A percentile compares a stretch with the other conserved stretches of the same genome.
phyloP scores from a whole-genome alignment of 495 filamentous ascomycete species.

The Lasiosphaeria ovina region DNA sequence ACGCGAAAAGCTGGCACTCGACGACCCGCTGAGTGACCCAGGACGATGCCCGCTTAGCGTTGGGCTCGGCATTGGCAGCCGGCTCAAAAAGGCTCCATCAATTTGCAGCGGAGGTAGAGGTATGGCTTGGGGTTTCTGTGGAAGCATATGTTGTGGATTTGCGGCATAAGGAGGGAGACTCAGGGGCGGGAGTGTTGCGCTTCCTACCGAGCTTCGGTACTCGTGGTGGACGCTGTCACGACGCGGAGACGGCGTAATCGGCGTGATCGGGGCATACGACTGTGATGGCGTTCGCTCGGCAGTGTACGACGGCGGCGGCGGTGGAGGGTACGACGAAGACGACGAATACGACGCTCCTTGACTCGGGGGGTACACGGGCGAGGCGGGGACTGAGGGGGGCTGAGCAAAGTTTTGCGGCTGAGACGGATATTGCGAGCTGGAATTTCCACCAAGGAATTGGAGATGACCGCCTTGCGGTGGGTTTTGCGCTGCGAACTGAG shows the following conservation, averaged over 20 bases:
- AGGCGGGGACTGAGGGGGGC: slow-evolving; percentile 45
- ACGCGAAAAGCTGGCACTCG: slow-evolving; percentile 8
- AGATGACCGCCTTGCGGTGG: slow-evolving; percentile 36
- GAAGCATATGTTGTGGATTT: slow-evolving; percentile 7
- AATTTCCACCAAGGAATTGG: slow-evolving; percentile 30
- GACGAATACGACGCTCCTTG: slow-evolving; percentile 20
- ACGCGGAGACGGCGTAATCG: slow-evolving; percentile 25
- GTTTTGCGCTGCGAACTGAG: slow-evolving; percentile 42
- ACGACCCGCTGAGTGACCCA: slow-evolving; percentile 14
- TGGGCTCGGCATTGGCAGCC: slow-evolving; percentile 17
- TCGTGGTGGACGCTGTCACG: slow-evolving; percentile 25
- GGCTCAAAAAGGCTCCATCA: slow-evolving; percentile 1
- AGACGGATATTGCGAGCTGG: slow-evolving; percentile 31
- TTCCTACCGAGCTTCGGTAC: slow-evolving; percentile 12
- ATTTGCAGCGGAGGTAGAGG: slow-evolving; percentile 29
- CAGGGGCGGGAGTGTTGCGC: slow-evolving; percentile 20
- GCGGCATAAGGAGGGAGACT: slow-evolving; percentile 1
- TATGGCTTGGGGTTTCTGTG: slow-evolving; percentile 12
- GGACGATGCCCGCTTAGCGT: slow-evolving; percentile 1
- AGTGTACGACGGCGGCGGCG: slow-evolving; percentile 37
- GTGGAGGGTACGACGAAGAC: slow-evolving; percentile 36
- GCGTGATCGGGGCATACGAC: slow-evolving; percentile 28
- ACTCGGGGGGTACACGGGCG: slow-evolving; percentile 40
- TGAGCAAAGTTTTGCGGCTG: slow-evolving; percentile 45
- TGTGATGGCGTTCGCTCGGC: slow-evolving; percentile 30